A percentile compares a stretch with the other conserved stretches of the same genome.
Evolutionary conservation across 2,329 filamentous ascomycete genomes (phyloP).

Genomic region (Diaporthe ilicicola): DNA sequence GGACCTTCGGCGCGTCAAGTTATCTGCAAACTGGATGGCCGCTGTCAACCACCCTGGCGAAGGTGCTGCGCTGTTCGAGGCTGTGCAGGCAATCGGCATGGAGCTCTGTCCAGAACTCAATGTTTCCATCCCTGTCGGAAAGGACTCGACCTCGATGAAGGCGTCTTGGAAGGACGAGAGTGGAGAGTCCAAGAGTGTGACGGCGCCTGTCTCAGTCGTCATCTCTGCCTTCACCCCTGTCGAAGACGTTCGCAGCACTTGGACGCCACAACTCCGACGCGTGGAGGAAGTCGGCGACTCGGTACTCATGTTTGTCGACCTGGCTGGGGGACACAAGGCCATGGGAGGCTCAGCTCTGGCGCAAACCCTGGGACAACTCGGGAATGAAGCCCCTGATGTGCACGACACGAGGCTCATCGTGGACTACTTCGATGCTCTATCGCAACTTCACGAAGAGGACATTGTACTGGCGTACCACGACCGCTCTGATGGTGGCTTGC

Average conservation of each 20-base stretch:
- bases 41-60: constrained; percentile 94
- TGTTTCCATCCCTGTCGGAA: constrained; percentile 93
- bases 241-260: constrained; percentile 82
- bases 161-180: constrained; percentile 86
- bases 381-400: constrained; percentile 86
- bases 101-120: constrained; percentile 90
- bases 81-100: constrained; percentile 91
- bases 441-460: constrained; percentile 65
- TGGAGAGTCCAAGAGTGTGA: constrained; percentile 81
- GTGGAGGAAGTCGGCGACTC: constrained; percentile 90
- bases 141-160: constrained; percentile 99
- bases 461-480: constrained; percentile 93
- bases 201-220: constrained; percentile 88
- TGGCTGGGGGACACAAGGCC: constrained; percentile 81
- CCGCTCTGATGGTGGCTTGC: constrained; percentile 88
- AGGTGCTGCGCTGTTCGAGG: constrained; percentile 90
- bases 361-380: constrained; percentile 87
- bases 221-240: constrained; percentile 92
- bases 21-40: constrained; percentile 99
- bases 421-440: constrained; percentile 90
- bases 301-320: constrained; percentile 88
- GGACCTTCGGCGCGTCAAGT: constrained; percentile 79
- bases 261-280: constrained; percentile 89
- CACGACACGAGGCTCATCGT: constrained; percentile 81
- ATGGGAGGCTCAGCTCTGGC: constrained; percentile 92